Evolutionary conservation across 2,329 filamentous ascomycete species (phyloP), one percentile per base, ranked within the genome.

Genomic region (Cadophora sp.): DNA sequence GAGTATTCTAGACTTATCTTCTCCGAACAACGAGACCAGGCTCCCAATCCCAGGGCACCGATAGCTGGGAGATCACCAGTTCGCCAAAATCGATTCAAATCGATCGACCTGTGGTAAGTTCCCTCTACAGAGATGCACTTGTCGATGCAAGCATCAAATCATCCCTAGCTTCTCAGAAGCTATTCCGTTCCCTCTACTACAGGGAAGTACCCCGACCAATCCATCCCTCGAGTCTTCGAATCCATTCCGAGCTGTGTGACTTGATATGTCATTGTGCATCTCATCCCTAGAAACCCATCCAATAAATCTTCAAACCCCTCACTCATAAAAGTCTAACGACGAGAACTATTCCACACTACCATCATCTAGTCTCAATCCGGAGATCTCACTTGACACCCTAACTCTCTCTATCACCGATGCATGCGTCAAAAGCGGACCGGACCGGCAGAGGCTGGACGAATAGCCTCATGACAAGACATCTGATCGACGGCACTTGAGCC

Each of bases 391-490:
- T 27, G 58, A 19, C 24, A 3, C 14, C 34, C 40, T 12, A 46
- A 37, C 58, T 37, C n/a, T 60, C 22, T 26, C 34, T 7, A 19
- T 19, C 22, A 16, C 24, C 58, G 24, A 60, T 43, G 9, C 11
- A 46, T 46, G 34, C 31, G 37, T 56, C 56, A 16, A 43, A 26
- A 40, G 37, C 58, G 58, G 58, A 43, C 24, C 58, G 58, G 34
- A 46, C 58, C 58, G 58, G 34, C 40, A 29, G 34, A 46, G 37
- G 7, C 8, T 43, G 9, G 31, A 46, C 58, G 34, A 60, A 60
- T 60, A 0, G 24, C 7, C 7, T 46, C 22, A 22, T 43, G 58
- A 60, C 34, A 43, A 26, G 34, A 46, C 7, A 60, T 27, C 16
- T 19, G 34, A 46, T 60, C 53, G 27, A 22, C 53, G 29, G 53